A percentile compares a stretch with the other conserved stretches of the same genome.
Conservation (phyloP, 257 asterid genomes). For the Lycium barbarum region DNA sequence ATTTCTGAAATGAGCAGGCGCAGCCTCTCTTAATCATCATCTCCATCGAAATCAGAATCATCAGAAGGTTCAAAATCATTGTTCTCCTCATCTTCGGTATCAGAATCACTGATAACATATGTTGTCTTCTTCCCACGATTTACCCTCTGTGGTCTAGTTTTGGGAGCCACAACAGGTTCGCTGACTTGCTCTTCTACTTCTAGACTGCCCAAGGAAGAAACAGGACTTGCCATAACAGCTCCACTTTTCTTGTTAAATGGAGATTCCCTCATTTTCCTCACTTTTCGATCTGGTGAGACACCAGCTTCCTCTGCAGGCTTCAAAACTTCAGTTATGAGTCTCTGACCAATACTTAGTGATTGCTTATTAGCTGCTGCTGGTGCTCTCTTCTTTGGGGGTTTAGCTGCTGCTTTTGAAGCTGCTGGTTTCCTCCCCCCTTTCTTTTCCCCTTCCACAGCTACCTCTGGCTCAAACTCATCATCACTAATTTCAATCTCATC, state of each 20-base stretch:
- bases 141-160: constrained; percentile 64
- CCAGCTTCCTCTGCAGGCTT: constrained; percentile 52
- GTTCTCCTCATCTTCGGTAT: constrained; percentile 47
- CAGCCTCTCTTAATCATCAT: constrained; percentile 36
- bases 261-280: constrained; percentile 82
- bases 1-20: neutral
- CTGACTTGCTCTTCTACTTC: constrained; percentile 44
- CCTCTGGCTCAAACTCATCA: constrained; percentile 52
- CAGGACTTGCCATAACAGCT: constrained; percentile 54
- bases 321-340: constrained; percentile 72
- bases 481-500: constrained; percentile 44
- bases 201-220: constrained; percentile 51
- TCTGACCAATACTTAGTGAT: constrained; percentile 57
- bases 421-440: constrained; percentile 66
- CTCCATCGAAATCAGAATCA: constrained; percentile 56
- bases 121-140: constrained; percentile 42
- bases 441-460: constrained; percentile 46
- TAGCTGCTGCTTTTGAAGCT: constrained; percentile 41
- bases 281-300: constrained; percentile 78
- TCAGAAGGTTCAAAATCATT: constrained; percentile 43
- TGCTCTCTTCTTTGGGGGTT: constrained; percentile 69
- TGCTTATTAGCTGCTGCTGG: constrained; percentile 58
- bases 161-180: constrained; percentile 45
- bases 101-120: constrained; percentile 76
- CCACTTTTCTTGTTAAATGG: constrained; percentile 97